Percentiles rank a stretch among this genome's conserved stretches.
These are phyloP conservation scores for Raphidocelis subcapitata DNA, from an alignment of 139 green algal genomes.

Conservation along the genomic window DNA sequence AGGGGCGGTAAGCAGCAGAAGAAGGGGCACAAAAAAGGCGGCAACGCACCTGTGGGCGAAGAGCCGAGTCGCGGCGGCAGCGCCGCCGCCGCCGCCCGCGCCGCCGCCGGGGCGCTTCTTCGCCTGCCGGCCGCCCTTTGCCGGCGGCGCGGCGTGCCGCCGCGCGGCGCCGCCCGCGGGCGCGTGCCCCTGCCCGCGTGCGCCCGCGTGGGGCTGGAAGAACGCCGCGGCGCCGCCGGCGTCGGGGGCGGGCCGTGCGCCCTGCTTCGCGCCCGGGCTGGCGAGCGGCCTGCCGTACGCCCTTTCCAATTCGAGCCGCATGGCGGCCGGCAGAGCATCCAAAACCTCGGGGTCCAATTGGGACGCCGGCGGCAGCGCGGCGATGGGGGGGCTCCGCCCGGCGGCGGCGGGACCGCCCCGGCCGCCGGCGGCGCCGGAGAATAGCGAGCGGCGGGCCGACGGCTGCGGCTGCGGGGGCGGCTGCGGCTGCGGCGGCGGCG, in stretches of 20 bases:
- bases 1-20: no score
- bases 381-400: neutral
- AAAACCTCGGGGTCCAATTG: constrained; percentile 73
- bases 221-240: no score
- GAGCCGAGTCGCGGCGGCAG: no score
- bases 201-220: neutral
- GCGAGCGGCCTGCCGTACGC: constrained; percentile 46
- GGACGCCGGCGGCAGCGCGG: constrained; percentile 46
- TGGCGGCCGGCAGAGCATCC: constrained; percentile 57
- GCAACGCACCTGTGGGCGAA: no score
- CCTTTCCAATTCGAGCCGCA: constrained; percentile 66
- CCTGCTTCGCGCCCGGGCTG: neutral
- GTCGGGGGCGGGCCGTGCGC: no score
- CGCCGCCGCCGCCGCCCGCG: neutral
- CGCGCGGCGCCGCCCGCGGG: neutral
- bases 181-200: constrained; percentile 7
- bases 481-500: neutral
- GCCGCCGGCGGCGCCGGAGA: neutral
- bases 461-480: constrained; percentile 2
- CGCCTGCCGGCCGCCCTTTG: neutral
- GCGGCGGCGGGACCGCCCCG: neutral
- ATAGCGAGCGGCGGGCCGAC: neutral
- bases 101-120: constrained; percentile 3
- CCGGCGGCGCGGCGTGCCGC: neutral
- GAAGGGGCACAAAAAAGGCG: no score